phyloP scores from a whole-genome alignment of 2,329 filamentous ascomycete species.

The Aureobasidium melanogenum region DNA sequence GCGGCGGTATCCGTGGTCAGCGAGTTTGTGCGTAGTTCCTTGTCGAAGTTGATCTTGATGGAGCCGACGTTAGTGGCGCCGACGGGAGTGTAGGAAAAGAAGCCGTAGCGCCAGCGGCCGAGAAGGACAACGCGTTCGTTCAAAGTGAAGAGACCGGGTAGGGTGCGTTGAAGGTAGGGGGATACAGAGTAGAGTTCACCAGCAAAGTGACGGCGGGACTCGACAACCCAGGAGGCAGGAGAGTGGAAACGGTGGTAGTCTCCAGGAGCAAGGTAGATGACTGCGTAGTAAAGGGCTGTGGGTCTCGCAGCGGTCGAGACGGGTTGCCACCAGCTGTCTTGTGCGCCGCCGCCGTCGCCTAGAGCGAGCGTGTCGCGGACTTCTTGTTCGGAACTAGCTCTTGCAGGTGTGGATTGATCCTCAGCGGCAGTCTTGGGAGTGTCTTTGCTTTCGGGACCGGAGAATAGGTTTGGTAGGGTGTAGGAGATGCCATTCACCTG shows the following conservation, averaged over 20 bases:
- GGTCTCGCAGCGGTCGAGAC: conserved; percentile 29
- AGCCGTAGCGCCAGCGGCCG: conserved; percentile 91
- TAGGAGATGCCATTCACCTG: conserved; percentile 92
- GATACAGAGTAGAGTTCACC: conserved; percentile 93
- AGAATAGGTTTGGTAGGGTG: conserved; percentile 78
- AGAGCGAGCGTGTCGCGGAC: conserved; percentile 77
- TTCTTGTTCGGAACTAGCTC: conserved; percentile 66
- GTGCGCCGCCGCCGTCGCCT: conserved; percentile 28
- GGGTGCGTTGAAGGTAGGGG: conserved; percentile 83
- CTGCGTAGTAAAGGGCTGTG: conserved; percentile 80
- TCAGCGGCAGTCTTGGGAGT: conserved; percentile 24
- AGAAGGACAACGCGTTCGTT: conserved; percentile 94
- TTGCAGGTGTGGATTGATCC: conserved; percentile 65
- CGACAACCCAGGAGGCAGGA: conserved; percentile 88
- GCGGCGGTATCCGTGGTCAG: conserved; percentile 87
- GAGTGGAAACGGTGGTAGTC: conserved; percentile 99
- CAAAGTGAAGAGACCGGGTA: conserved; percentile 89
- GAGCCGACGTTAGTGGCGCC: conserved; percentile 96
- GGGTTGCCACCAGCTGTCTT: conserved; percentile 38
- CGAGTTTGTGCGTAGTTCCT: conserved; percentile 86
- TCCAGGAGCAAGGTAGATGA: conserved; percentile 91
- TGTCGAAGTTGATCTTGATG: conserved; percentile 94
- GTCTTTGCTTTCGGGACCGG: conserved; percentile 43
- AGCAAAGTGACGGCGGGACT: conserved; percentile 91
- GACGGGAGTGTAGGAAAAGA: conserved; percentile 93